Evolutionary conservation across 2,329 filamentous ascomycete genomes (phyloP), one percentile per base, ranked within the genome.

Genomic region (Leptodontidium sp.): DNA sequence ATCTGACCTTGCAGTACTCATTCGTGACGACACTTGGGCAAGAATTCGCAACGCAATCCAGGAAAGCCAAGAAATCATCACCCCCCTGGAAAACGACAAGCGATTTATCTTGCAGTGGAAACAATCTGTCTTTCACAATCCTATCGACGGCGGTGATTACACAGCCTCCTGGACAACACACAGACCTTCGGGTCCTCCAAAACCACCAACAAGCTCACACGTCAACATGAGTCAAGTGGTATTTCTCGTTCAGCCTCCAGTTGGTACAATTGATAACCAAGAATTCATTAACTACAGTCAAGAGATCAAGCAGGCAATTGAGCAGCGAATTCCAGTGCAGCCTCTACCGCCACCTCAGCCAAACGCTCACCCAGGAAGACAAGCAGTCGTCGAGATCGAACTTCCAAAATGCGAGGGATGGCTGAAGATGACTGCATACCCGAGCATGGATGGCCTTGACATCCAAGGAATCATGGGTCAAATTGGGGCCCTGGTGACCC

Each of bases 371-470:
- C 47, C 17, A 8, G 47, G 47, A 6, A 50, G 47, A 24, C 47
- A 50, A 24, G 47, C n/a, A 11, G 47, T 50, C n/a, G n/a, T 50
- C 47, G 47, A 50, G 47, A 50, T 50, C 9, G 47, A 50, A 50
- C 47, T 50, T 24, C 47, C 47, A 24, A 50, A 50, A 21, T 21
- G 47, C 9, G 47, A 50, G 21, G 47, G 47, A 11, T 50, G 47
- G 47, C 21, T 50, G 47, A 50, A 50, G 47, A 50, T 50, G 47
- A 50, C 47, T 24, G 47, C 47, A 21, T 50, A 50, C 47, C 47
- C 47, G 47, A 50, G 47, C 21, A 50, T 50, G 47, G 47, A 50
- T 9, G 47, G 9, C 11, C 47, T 50, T 8, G 47, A 50, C 7
- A 50, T 50, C 5, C 17, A 21, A 24, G 47, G 47, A 9, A 50